Evolutionary conservation across 306 rosid species (phyloP).

Genomic region (Citrullus colocynthis): DNA sequence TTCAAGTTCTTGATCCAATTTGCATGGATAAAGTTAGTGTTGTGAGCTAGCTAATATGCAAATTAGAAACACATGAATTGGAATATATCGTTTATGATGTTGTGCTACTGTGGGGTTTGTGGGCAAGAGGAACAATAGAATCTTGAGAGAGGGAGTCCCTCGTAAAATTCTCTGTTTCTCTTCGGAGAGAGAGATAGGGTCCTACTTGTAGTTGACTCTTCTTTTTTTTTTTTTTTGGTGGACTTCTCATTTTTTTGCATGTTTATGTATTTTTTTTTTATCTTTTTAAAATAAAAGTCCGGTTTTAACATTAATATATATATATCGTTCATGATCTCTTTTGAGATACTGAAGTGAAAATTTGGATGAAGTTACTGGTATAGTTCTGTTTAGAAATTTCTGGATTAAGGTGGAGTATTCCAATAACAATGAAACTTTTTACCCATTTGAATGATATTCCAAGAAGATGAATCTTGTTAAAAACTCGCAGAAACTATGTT

Average conservation of each 20-base stretch:
- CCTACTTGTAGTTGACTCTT: no score
- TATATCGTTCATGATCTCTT: no score
- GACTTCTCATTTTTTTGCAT: no score
- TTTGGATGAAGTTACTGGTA: background rate
- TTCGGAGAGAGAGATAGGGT: no score
- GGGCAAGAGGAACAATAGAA: no score
- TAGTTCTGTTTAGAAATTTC: background rate
- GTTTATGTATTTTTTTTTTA: no score
- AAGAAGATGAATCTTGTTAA: background rate
- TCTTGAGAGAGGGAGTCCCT: no score
- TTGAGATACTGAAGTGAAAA: background rate
- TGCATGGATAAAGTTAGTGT: background rate
- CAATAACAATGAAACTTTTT: background rate
- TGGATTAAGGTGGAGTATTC: background rate
- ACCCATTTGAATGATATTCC: background rate
- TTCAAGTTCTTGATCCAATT: background rate
- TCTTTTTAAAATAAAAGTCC: no score
- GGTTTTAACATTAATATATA: no score
- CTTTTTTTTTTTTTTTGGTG: no score
- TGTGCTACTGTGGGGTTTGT: no score
- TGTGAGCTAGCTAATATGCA: background rate
- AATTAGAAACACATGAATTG: background rate
- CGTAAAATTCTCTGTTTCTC: no score
- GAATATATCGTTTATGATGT: background rate
- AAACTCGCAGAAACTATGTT: background rate